Percentiles rank a stretch among this genome's conserved stretches.
These are phyloP conservation scores for Colletotrichum chlorophyti DNA, from an alignment of 2,329 filamentous ascomycete genomes.

Conservation along the genomic window DNA sequence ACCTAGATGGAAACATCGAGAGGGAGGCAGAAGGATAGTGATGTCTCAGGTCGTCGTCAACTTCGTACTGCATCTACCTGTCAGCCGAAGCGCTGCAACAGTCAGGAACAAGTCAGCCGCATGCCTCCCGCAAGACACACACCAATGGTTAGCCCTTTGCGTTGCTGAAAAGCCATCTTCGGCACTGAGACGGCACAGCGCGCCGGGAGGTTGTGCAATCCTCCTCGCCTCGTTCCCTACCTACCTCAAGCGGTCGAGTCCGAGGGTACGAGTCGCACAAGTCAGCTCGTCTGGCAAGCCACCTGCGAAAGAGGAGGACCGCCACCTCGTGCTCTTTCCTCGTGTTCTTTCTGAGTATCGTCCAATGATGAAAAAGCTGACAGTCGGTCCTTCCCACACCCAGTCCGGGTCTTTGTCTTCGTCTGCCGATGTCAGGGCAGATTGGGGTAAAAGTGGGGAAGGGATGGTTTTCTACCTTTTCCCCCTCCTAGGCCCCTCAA, in stretches of 20 bases:
- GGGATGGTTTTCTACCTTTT: background rate
- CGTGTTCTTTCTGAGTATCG: background rate
- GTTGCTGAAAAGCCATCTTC: background rate
- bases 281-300: background rate
- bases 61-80: too few species aligned
- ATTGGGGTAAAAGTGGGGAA: constrained; percentile 13
- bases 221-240: constrained; percentile 1
- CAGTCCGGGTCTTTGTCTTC: background rate
- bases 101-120: constrained; percentile 1
- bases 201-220: too few species aligned
- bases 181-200: constrained; percentile 1
- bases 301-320: background rate
- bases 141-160: too few species aligned
- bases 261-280: background rate
- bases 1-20: too few species aligned
- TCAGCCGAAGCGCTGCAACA: too few species aligned
- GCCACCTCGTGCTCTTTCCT: constrained; percentile 6
- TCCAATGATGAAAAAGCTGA: background rate
- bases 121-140: too few species aligned
- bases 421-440: background rate
- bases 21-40: too few species aligned
- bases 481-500: background rate
- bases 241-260: constrained; percentile 13
- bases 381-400: constrained; percentile 7
- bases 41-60: too few species aligned